Evolutionary conservation across 768 basidiomycete genomes (phyloP).

Genomic region (Clavulina sp.): DNA sequence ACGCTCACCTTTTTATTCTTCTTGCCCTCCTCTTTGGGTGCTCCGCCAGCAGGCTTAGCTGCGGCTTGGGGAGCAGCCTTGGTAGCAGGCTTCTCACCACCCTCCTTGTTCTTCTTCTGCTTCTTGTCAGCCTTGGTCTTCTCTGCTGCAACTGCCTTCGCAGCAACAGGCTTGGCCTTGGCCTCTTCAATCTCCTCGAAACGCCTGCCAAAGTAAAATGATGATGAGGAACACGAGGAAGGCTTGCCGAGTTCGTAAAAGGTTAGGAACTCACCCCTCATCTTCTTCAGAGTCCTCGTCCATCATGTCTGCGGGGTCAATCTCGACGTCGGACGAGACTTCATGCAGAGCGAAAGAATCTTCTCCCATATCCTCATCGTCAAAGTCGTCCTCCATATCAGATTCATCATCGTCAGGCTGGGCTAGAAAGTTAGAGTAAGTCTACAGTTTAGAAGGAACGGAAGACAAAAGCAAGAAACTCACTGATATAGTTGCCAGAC

Average conservation of each 20-base stretch:
- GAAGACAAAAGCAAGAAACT: background rate
- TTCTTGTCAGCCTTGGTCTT: conserved; percentile 29
- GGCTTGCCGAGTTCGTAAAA: background rate
- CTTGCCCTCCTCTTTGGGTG: background rate
- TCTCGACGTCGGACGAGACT: conserved; percentile 70
- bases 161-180: conserved; percentile 25
- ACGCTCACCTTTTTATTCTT: background rate
- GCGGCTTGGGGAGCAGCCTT: conserved; percentile 9
- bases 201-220: conserved; percentile 41
- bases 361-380: conserved; percentile 26
- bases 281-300: conserved; percentile 28
- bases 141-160: conserved; percentile 10
- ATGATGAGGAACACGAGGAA: conserved; percentile 2
- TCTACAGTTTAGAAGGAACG: background rate
- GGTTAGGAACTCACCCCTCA: background rate
- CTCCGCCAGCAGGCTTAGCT: background rate
- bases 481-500: conserved; percentile 24
- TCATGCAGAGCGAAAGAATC: conserved; percentile 51
- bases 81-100: conserved; percentile 17
- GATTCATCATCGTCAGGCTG: conserved; percentile 3
- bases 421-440: conserved; percentile 3
- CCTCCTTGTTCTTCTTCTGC: conserved; percentile 44
- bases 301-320: conserved; percentile 39
- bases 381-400: conserved; percentile 27
- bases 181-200: conserved; percentile 54